A percentile compares a stretch with the other conserved stretches of the same genome.
phyloP scores from a whole-genome alignment of 352 stramenopile species.

The Pythium myriotylum region DNA sequence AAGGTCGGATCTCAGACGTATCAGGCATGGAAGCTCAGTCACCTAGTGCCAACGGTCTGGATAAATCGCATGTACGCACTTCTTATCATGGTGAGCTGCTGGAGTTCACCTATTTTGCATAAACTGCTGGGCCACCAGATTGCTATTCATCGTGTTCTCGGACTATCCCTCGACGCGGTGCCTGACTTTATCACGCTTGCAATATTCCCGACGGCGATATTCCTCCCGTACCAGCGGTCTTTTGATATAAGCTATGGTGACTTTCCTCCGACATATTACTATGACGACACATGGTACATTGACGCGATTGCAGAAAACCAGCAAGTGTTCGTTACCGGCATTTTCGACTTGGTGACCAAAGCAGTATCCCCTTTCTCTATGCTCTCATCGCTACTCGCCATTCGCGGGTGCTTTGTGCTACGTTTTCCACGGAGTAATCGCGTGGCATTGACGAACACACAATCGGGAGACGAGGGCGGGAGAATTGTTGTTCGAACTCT shows the following conservation, averaged over 20 bases:
- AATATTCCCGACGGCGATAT: conserved; percentile 5
- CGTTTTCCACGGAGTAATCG: too few relatives aligned
- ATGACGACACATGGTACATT: conserved; percentile 18
- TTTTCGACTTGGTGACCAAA: conserved; percentile 15
- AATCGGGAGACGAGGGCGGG: too few relatives aligned
- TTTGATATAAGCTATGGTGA: conserved; percentile 6
- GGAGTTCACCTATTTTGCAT: background rate
- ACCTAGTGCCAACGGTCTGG: background rate
- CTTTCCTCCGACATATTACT: conserved; percentile 8
- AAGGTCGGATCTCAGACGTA: conserved; percentile 8
- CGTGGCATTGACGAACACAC: too few relatives aligned
- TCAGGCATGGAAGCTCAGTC: conserved; percentile 7
- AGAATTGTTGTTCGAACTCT: too few relatives aligned
- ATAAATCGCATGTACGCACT: conserved; percentile 11
- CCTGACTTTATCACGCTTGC: background rate
- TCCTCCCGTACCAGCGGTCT: conserved; percentile 4
- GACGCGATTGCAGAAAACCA: conserved; percentile 17
- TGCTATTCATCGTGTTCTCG: too few relatives aligned
- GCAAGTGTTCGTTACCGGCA: conserved; percentile 13
- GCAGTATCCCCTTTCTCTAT: background rate
- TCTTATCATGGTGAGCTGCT: conserved; percentile 5
- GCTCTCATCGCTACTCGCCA: too few relatives aligned
- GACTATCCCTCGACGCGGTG: too few relatives aligned
- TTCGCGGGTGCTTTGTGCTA: too few relatives aligned
- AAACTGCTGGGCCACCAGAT: too few relatives aligned